Percentiles rank a stretch among this genome's conserved stretches.
phyloP scores from a whole-genome alignment of 345 rosid genomes.

The Syzygium grande region DNA sequence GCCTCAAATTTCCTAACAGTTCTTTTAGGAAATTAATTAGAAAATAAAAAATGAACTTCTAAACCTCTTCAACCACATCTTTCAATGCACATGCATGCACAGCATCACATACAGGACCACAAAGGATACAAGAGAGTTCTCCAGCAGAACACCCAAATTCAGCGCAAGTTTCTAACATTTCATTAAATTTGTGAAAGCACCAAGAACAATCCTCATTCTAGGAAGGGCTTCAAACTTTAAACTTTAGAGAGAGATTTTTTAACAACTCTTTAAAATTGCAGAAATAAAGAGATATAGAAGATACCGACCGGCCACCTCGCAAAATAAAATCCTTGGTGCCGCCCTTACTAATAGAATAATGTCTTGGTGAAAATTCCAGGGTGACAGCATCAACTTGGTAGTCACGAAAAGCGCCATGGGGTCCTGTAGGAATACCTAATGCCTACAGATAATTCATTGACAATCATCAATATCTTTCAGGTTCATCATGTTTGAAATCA shows the following conservation, averaged over 20 bases:
- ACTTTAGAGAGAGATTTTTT: not conserved
- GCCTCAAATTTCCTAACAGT: not conserved
- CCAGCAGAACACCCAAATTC: not conserved
- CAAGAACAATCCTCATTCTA: not conserved
- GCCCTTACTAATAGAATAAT: constrained; percentile 31
- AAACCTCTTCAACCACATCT: not conserved
- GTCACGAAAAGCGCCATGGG: constrained; percentile 96
- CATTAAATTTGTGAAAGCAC: not conserved
- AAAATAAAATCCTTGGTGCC: constrained; percentile 57
- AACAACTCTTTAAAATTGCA: not conserved
- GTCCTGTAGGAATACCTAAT: constrained; percentile 86
- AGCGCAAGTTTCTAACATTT: not conserved
- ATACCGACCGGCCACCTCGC: constrained; percentile 64
- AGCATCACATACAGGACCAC: not conserved
- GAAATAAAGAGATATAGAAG: constrained; percentile 1
- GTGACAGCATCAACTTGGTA: constrained; percentile 95
- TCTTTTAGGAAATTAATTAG: not conserved
- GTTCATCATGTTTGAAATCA: not conserved
- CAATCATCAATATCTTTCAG: not conserved
- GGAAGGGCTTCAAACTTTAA: not conserved
- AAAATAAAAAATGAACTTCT: not conserved
- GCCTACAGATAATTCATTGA: constrained; percentile 34
- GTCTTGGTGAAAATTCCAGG: constrained; percentile 65
- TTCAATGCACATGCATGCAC: not conserved
- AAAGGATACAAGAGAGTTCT: not conserved